phyloP scores from a whole-genome alignment of 2,329 filamentous ascomycete genomes.

The Cordyceps pruinosa region DNA sequence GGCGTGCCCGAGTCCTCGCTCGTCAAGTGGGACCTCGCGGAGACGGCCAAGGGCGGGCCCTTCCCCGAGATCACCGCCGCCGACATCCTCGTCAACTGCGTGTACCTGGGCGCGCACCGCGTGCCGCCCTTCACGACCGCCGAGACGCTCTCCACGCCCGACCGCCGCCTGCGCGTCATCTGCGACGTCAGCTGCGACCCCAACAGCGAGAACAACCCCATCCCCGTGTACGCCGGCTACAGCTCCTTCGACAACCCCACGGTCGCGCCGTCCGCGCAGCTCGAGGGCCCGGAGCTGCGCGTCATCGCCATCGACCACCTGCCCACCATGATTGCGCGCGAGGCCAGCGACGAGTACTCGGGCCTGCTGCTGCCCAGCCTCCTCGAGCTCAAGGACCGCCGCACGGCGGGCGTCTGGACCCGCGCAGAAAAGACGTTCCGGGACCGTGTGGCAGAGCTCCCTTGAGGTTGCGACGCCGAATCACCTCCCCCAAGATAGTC shows the following conservation, averaged over 20 bases:
- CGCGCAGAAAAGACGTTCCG: constrained; percentile 74
- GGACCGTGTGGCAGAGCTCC: constrained; percentile 38
- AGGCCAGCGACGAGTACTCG: constrained; percentile 79
- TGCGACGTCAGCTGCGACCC: constrained; percentile 71
- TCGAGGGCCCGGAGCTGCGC: constrained; percentile 52
- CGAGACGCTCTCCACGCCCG: constrained; percentile 49
- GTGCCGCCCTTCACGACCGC: constrained; percentile 65
- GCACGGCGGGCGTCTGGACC: constrained; percentile 66
- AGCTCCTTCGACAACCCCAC: constrained; percentile 81
- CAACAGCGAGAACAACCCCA: constrained; percentile 57
- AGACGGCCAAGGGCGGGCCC: constrained; percentile 65
- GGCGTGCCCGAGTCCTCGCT: constrained; percentile 49
- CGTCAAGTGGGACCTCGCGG: constrained; percentile 63
- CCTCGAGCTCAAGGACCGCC: constrained; percentile 66
- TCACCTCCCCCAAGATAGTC: too few species aligned
- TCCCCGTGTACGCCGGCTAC: constrained; percentile 72
- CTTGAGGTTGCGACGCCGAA: too few species aligned
- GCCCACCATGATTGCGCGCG: constrained; percentile 70
- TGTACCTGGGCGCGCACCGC: constrained; percentile 56
- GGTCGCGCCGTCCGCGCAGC: constrained; percentile 56
- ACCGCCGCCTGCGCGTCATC: constrained; percentile 67
- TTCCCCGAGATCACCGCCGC: constrained; percentile 68
- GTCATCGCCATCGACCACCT: constrained; percentile 83
- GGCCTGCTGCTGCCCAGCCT: constrained; percentile 68
- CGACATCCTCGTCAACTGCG: constrained; percentile 77